phyloP scores from a whole-genome alignment of 495 filamentous ascomycete species.

The Friedmanniomyces endolithicus region DNA sequence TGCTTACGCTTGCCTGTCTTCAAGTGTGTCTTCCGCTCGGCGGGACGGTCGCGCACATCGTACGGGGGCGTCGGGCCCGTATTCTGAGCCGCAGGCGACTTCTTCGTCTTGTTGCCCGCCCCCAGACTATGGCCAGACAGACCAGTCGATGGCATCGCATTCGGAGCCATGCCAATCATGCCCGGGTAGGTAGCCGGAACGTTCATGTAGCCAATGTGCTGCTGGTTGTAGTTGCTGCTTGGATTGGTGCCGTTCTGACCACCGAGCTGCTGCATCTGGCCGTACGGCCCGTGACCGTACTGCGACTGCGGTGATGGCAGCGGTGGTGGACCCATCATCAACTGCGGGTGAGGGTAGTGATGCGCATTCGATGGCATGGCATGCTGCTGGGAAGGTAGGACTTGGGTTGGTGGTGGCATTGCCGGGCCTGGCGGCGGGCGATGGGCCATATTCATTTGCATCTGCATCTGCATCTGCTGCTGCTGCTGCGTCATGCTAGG shows the following conservation, averaged over 20 bases:
- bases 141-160: not conserved
- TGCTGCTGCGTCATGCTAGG: not conserved
- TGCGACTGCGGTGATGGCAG: not conserved
- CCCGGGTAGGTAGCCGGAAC: not conserved
- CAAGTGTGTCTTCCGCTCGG: not conserved
- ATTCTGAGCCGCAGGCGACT: not conserved
- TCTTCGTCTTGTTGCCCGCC: not conserved
- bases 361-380: not conserved
- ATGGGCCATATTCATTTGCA: not conserved
- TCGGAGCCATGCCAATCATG: not conserved
- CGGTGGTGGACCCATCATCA: not conserved
- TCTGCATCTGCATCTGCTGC: not conserved
- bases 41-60: not conserved
- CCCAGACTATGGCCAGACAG: not conserved
- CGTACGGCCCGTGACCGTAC: too few relatives aligned
- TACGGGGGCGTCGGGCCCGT: conserved; percentile 9
- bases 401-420: not conserved
- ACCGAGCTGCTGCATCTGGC: not conserved
- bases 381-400: not conserved
- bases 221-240: not conserved
- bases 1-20: conserved; percentile 6
- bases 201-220: too few relatives aligned
- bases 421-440: not conserved
- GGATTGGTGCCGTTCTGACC: too few relatives aligned
- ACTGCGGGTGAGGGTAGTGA: not conserved